These are phyloP conservation scores for Aspergillus fumigatus DNA, from an alignment of 2,329 filamentous ascomycete species.

Conservation along the genomic window DNA sequence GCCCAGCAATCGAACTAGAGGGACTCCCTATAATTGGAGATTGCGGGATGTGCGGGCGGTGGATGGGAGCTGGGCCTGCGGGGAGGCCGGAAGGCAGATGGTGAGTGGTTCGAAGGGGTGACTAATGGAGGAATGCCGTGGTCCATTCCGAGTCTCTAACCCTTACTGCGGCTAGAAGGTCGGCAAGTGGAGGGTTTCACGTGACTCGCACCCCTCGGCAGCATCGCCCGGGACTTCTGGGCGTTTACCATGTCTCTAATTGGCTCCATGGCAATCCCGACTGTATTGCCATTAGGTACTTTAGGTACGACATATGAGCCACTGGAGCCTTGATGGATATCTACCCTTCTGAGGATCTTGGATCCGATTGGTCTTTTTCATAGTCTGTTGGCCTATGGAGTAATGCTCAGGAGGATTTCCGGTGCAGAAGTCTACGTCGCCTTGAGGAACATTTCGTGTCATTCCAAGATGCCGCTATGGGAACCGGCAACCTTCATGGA, in stretches of 20 bases:
- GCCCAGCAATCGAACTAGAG: conserved; percentile 4
- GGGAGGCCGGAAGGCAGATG: conserved; percentile 4
- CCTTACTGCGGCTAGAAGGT: conserved; percentile 18
- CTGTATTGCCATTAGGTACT: conserved; percentile 3
- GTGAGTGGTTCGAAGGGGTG: too few relatives aligned
- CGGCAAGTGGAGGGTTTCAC: conserved; percentile 30
- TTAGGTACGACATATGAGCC: background rate
- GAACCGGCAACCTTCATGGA: background rate
- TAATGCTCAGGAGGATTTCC: background rate
- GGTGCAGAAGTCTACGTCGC: background rate
- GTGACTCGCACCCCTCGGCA: conserved; percentile 20
- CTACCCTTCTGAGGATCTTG: background rate
- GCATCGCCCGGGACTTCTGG: conserved; percentile 21
- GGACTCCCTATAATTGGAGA: background rate
- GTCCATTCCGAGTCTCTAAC: conserved; percentile 19
- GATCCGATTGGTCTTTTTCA: background rate
- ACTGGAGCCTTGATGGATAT: background rate
- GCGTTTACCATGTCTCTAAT: background rate
- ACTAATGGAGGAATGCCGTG: conserved; percentile 20
- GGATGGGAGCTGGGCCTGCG: conserved; percentile 8
- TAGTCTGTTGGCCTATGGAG: background rate
- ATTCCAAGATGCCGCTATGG: background rate
- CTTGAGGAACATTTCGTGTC: background rate
- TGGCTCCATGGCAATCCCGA: conserved; percentile 5
- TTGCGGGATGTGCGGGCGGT: conserved; percentile 1